A percentile compares a stretch with the other conserved stretches of the same genome.
Conservation (phyloP, 2,329 filamentous ascomycete genomes). For the Monilinia laxa region DNA sequence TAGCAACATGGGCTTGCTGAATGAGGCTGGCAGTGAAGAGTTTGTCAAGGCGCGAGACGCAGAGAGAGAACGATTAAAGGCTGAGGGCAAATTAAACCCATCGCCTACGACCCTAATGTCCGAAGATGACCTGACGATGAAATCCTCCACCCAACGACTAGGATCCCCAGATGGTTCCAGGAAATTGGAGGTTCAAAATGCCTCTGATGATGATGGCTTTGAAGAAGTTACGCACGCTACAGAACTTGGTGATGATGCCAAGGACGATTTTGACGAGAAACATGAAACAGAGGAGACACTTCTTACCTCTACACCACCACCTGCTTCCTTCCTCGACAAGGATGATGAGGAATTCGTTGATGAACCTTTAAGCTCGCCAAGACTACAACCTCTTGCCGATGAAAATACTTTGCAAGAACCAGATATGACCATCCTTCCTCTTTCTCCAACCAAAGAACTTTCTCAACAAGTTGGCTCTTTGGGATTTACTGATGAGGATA, state of each 20-base stretch:
- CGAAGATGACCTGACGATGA: slow-evolving; percentile 64
- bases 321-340: slow-evolving; percentile 52
- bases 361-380: slow-evolving; percentile 69
- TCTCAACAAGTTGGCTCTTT: slow-evolving; percentile 37
- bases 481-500: slow-evolving; percentile 35
- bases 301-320: slow-evolving; percentile 39
- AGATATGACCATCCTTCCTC: slow-evolving; percentile 55
- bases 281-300: slow-evolving; percentile 53
- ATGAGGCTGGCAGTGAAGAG: slow-evolving; percentile 85
- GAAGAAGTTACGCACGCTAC: slow-evolving; percentile 77
- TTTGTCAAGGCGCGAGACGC: slow-evolving; percentile 76
- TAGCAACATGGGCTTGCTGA: slow-evolving; percentile 96
- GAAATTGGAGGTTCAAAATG: slow-evolving; percentile 74
- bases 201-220: slow-evolving; percentile 85
- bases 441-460: slow-evolving; percentile 53
- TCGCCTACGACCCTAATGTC: slow-evolving; percentile 46
- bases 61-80: slow-evolving; percentile 76
- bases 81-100: slow-evolving; percentile 67
- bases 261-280: slow-evolving; percentile 65
- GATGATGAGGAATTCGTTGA: slow-evolving; percentile 76
- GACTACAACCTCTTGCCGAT: slow-evolving; percentile 60
- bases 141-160: slow-evolving; percentile 49
- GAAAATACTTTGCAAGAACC: slow-evolving; percentile 54
- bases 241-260: slow-evolving; percentile 71
- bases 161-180: slow-evolving; percentile 65